Conservation (phyloP, 2,329 filamentous ascomycete genomes). For the Aspergillus fructus region DNA sequence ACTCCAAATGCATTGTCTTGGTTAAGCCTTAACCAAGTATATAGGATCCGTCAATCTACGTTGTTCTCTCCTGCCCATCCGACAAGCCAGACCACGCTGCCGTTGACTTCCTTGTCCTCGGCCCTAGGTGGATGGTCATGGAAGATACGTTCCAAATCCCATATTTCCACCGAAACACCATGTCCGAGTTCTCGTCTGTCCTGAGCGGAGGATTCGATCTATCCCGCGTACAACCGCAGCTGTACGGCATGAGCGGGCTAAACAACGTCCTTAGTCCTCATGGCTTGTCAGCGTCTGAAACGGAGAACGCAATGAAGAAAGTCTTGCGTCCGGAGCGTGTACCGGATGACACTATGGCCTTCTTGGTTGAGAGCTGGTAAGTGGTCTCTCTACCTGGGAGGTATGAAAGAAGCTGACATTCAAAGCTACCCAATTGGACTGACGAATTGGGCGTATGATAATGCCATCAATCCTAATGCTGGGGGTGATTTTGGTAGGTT, state of each 20-base stretch:
- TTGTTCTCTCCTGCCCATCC: conserved; percentile 2
- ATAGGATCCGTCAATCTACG: conserved; percentile 7
- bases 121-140: conserved; percentile 8
- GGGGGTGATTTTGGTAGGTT: conserved; percentile 3
- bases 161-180: conserved; percentile 7
- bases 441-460: conserved; percentile 8
- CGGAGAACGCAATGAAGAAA: conserved; percentile 7
- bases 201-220: conserved; percentile 5
- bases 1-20: too few species aligned
- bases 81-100: conserved; percentile 6
- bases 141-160: conserved; percentile 9
- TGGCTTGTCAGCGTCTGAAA: not conserved
- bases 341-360: conserved; percentile 4
- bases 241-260: conserved; percentile 8
- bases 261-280: conserved; percentile 3
- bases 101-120: conserved; percentile 4
- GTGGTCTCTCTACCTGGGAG: not conserved
- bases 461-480: not conserved
- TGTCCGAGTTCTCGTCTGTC: conserved; percentile 7
- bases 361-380: conserved; percentile 8
- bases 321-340: conserved; percentile 1
- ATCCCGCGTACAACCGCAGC: not conserved
- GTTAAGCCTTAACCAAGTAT: not conserved
- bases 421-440: conserved; percentile 5
- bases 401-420: not conserved